Conservation (phyloP, 495 filamentous ascomycete species). For the Parmelia sp. region DNA sequence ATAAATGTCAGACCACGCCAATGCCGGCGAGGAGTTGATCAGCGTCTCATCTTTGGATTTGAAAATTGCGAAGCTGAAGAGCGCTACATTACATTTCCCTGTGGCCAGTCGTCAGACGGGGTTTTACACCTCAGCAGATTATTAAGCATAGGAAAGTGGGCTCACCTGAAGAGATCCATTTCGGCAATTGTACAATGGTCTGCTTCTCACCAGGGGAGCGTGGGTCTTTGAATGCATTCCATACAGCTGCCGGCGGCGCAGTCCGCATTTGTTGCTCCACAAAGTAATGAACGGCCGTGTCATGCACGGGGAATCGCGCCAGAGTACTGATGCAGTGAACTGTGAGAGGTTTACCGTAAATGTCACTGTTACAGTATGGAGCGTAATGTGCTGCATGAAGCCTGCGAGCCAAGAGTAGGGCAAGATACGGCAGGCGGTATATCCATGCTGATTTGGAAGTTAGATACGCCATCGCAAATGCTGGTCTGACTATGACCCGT, state of each 20-base stretch:
- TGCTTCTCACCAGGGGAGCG: not conserved
- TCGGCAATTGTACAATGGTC: slow-evolving; percentile 2
- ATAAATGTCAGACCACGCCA: slow-evolving; percentile 3
- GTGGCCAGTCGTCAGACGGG: not conserved
- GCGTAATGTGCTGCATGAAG: not conserved
- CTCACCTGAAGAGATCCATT: not conserved
- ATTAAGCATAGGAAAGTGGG: not conserved
- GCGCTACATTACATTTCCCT: slow-evolving; percentile 1
- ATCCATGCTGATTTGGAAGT: not conserved
- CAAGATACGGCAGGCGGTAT: not conserved
- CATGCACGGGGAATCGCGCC: not conserved
- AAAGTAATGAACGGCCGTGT: not conserved
- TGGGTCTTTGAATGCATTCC: not conserved
- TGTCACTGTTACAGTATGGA: not conserved
- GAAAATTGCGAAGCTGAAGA: not conserved
- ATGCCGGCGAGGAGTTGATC: not conserved
- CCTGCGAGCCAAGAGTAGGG: not conserved
- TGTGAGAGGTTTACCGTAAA: not conserved
- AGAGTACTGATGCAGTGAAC: not conserved
- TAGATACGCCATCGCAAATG: not conserved
- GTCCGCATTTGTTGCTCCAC: slow-evolving; percentile 8
- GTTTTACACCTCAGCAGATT: no score
- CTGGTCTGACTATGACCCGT: no score
- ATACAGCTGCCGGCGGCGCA: not conserved
- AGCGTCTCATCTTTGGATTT: not conserved